Base-by-base conservation (phyloP, 345 rosid species). In the Arabidopsis suecica region DNA sequence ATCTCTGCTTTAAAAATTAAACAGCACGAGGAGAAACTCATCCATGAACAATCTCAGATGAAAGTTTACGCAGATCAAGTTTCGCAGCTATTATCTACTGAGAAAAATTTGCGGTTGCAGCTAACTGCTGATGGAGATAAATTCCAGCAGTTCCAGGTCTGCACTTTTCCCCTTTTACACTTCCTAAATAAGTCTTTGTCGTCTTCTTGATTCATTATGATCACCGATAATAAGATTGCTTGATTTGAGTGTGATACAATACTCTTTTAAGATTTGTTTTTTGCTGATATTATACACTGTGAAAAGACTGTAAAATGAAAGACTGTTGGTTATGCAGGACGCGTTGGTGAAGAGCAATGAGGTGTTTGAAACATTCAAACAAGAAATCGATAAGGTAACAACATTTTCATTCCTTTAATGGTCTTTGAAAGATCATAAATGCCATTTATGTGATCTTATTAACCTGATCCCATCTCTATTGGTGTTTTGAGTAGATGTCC, bases 51-150 rank as follows among this genome's bases (percentile, higher is more conserved):
- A 79, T 83, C 93, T 40, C 96, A 88, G 83, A 90, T 94, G 93
- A 91, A 94, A 86, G 72, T 87, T 44, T 91, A 91, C 36, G 95
- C 97, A 12, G 98, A 88, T 68, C 97, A 91, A 84, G 91, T 91
- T 42, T 86, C 95, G 13, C 91, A 91, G 76, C 83, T 94, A 36
- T 69, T 94, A 79, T 83, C 89, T 32, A 94, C 97, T 1, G 98
- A 91, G 86, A 91, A 94, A 73, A 86, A 83, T 70, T 84, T 94
- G 82, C 91, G 96, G 68, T 48, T 82, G 81, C 96, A 91, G 81
- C 83, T 91, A 81, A 90, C 96, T 18, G 86, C 93, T 37, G 98
- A 94, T 65, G 98, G 97, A 71, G 97, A 91, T 69, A 94, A 94
- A 64, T 94, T 94, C 77, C 97, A 87, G 79, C 93, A 91, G 66